Evolutionary conservation across 768 basidiomycete species (phyloP).

Genomic region (Lyophyllum decastes): DNA sequence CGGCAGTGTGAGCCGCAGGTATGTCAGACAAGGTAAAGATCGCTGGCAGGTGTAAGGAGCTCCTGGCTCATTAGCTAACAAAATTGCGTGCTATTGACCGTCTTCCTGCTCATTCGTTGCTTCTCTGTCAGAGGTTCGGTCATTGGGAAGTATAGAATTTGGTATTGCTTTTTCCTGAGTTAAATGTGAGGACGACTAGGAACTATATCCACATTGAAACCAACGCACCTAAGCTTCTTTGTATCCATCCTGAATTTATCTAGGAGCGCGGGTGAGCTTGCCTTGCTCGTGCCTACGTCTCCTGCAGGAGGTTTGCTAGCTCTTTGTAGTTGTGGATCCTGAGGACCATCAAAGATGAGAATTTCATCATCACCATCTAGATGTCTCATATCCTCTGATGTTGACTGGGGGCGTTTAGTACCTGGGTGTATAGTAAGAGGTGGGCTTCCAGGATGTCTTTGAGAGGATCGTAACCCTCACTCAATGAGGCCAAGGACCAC

Average conservation of each 20-base stretch:
- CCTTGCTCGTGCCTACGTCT: conserved; percentile 10
- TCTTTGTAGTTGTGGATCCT: neutral
- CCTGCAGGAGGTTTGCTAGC: neutral
- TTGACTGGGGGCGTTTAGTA: conserved; percentile 27
- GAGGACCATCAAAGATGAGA: neutral
- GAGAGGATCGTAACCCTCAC: neutral
- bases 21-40: neutral
- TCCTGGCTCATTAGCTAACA: conserved; percentile 22
- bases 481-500: neutral
- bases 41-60: neutral
- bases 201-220: neutral
- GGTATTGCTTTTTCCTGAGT: conserved; percentile 64
- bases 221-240: conserved; percentile 19
- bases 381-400: conserved; percentile 9
- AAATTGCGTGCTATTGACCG: conserved; percentile 52
- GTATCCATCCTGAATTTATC: conserved; percentile 15
- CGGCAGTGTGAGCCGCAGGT: neutral
- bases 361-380: conserved; percentile 28
- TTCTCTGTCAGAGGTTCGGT: conserved; percentile 55
- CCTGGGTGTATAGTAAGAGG: conserved; percentile 6
- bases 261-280: conserved; percentile 6
- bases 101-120: conserved; percentile 50
- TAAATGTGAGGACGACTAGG: neutral
- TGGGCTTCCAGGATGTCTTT: conserved; percentile 2
- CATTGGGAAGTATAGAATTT: conserved; percentile 84